Percentiles rank a stretch among this genome's conserved stretches.
Conservation (phyloP, 2,329 filamentous ascomycete species). For the Scopulariopsis brevicaulis region DNA sequence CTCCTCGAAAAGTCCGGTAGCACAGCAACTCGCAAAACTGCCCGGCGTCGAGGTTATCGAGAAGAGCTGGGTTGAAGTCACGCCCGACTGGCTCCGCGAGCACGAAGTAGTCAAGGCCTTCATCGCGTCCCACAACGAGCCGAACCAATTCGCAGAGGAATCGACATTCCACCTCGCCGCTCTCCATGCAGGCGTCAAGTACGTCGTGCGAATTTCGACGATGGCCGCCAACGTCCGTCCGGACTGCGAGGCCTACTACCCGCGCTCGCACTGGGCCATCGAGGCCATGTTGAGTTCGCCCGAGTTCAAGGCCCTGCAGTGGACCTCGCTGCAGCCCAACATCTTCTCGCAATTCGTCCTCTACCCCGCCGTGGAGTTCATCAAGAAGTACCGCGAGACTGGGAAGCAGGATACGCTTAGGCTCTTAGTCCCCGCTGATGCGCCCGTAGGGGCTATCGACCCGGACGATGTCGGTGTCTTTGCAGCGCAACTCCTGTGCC, state of each 20-base stretch:
- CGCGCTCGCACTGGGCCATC: neutral
- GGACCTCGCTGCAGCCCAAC: neutral
- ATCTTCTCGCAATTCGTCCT: neutral
- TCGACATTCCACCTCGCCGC: neutral
- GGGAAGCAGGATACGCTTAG: neutral
- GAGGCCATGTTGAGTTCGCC: neutral
- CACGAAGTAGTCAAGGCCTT: neutral
- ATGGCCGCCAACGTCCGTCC: neutral
- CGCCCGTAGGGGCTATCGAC: neutral
- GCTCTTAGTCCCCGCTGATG: neutral
- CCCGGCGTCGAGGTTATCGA: neutral
- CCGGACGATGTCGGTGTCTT: neutral
- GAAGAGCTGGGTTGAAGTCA: neutral
- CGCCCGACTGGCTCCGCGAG: neutral
- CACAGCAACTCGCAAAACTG: neutral
- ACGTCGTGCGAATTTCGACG: neutral
- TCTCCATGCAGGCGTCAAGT: neutral
- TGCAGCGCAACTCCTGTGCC: neutral
- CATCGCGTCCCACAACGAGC: neutral
- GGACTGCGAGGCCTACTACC: neutral
- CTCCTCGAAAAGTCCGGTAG: neutral
- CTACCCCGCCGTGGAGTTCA: neutral
- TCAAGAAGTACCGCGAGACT: neutral
- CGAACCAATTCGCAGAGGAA: neutral
- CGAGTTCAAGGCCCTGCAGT: neutral